Conservation (phyloP, 2,329 filamentous ascomycete species). For the Cercospora sp. region DNA sequence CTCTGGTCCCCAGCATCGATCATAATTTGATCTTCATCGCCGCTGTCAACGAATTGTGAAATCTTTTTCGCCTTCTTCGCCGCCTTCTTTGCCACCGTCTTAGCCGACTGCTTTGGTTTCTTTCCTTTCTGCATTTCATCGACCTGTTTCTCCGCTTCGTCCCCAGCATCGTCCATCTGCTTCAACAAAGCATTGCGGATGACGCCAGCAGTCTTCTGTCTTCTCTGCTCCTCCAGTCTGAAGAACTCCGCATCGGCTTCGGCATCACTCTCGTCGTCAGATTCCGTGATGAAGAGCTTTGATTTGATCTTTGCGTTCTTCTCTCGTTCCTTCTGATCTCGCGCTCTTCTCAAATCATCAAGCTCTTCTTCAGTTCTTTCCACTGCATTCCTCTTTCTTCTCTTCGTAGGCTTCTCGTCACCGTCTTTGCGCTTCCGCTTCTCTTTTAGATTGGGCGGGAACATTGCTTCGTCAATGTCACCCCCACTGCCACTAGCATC, state of each 20-base stretch:
- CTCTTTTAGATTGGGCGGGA: conserved; percentile 36
- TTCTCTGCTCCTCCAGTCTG: conserved; percentile 67
- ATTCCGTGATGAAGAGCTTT: conserved; percentile 74
- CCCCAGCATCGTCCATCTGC: conserved; percentile 38
- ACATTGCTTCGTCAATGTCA: conserved; percentile 32
- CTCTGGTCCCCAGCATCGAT: conserved; percentile 19
- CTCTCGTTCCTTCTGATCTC: conserved; percentile 69
- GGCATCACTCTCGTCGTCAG: conserved; percentile 85
- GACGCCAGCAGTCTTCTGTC: conserved; percentile 56
- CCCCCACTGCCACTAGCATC: conserved; percentile 34
- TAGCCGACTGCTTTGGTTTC: conserved; percentile 23
- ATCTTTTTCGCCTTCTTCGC: conserved; percentile 3
- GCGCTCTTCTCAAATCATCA: conserved; percentile 60
- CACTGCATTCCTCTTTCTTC: conserved; percentile 52
- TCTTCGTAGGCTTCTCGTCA: conserved; percentile 54
- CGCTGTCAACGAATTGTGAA: conserved; percentile 13
- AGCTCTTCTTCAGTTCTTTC: conserved; percentile 64
- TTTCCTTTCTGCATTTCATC: conserved; percentile 30
- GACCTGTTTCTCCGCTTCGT: conserved; percentile 35
- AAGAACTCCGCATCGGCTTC: conserved; percentile 76
- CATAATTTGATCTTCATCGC: conserved; percentile 27
- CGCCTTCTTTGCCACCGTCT: conserved; percentile 21
- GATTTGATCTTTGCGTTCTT: conserved; percentile 81
- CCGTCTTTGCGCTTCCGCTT: conserved; percentile 26
- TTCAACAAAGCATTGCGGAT: conserved; percentile 52